Evolutionary conservation across 345 rosid genomes (phyloP).

Genomic region (Raphanus sativus): DNA sequence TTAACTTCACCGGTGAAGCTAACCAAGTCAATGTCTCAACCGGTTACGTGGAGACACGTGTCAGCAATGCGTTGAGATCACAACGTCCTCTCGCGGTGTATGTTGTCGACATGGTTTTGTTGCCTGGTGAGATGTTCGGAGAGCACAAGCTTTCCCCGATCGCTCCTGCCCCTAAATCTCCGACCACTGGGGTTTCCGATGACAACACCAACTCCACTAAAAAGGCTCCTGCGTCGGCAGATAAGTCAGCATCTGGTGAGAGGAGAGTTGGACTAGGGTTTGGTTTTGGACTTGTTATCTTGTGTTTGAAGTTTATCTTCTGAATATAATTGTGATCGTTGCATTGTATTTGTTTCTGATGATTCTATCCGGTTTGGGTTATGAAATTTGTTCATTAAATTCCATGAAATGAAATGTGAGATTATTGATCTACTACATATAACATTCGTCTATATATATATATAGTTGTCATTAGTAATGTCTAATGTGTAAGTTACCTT

Average conservation of each 20-base stretch:
- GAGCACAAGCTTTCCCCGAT: constrained; percentile 43
- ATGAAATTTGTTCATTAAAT: constrained; percentile 15
- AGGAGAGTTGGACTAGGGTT: constrained; percentile 46
- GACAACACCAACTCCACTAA: constrained; percentile 8
- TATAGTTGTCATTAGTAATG: neutral
- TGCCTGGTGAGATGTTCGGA: constrained; percentile 64
- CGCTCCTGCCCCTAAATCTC: constrained; percentile 43
- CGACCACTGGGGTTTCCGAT: constrained; percentile 18
- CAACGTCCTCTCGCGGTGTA: constrained; percentile 68
- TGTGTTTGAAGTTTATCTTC: constrained; percentile 53
- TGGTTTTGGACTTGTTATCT: constrained; percentile 48
- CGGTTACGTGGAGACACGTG: constrained; percentile 60
- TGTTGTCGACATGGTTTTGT: constrained; percentile 72
- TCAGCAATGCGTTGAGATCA: constrained; percentile 55
- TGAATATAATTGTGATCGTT: constrained; percentile 29
- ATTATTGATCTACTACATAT: neutral
- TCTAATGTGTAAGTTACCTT: neutral
- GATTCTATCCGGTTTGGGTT: neutral
- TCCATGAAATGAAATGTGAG: constrained; percentile 2
- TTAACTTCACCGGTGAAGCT: constrained; percentile 60
- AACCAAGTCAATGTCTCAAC: constrained; percentile 81
- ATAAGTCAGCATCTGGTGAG: constrained; percentile 40
- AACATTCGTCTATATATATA: neutral
- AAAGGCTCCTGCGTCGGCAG: constrained; percentile 40
- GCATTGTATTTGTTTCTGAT: constrained; percentile 7